Percentiles rank a stretch among this genome's conserved stretches.
Conservation (phyloP, 495 filamentous ascomycete genomes). For the Talaromyces proteolyticus region DNA sequence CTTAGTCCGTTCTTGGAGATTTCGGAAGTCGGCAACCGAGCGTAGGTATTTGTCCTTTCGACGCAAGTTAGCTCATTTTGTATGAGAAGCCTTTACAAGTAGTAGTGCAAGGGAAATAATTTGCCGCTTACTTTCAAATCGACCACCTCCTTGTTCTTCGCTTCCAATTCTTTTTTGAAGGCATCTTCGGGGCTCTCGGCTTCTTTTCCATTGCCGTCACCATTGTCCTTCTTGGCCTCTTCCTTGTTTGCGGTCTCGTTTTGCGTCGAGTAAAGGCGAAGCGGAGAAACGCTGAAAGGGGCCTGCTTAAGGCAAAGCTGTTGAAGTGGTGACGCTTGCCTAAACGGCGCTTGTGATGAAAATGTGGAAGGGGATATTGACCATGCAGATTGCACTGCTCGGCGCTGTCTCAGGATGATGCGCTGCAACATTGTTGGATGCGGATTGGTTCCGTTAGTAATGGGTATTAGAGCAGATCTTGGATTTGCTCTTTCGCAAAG, state of each 20-base stretch:
- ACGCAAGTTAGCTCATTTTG: constrained; percentile 6
- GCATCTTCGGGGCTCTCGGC: constrained; percentile 34
- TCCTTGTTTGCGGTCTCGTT: constrained; percentile 27
- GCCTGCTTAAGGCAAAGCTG: constrained; percentile 24
- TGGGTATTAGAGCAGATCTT: constrained; percentile 5
- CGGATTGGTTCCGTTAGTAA: too few species aligned
- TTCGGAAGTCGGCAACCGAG: constrained; percentile 91
- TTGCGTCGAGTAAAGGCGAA: constrained; percentile 37
- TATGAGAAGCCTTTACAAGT: too few species aligned
- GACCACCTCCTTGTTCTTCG: constrained; percentile 74
- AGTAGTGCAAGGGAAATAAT: background rate
- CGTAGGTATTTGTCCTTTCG: constrained; percentile 88
- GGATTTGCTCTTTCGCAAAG: too few species aligned
- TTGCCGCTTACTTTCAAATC: constrained; percentile 71
- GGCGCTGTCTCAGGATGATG: constrained; percentile 36
- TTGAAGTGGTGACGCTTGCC: constrained; percentile 33
- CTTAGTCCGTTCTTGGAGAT: constrained; percentile 90
- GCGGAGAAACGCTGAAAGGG: constrained; percentile 2
- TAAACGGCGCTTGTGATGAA: constrained; percentile 28
- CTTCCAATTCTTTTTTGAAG: constrained; percentile 63
- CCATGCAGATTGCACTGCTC: constrained; percentile 33
- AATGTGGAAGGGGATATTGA: constrained; percentile 12
- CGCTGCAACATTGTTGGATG: constrained; percentile 38
- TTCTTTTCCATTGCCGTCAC: constrained; percentile 36
- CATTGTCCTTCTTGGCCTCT: constrained; percentile 19